Evolutionary conservation across 306 rosid species (phyloP), one percentile per base, ranked within the genome.

Genomic region (Dicorynia guianensis): DNA sequence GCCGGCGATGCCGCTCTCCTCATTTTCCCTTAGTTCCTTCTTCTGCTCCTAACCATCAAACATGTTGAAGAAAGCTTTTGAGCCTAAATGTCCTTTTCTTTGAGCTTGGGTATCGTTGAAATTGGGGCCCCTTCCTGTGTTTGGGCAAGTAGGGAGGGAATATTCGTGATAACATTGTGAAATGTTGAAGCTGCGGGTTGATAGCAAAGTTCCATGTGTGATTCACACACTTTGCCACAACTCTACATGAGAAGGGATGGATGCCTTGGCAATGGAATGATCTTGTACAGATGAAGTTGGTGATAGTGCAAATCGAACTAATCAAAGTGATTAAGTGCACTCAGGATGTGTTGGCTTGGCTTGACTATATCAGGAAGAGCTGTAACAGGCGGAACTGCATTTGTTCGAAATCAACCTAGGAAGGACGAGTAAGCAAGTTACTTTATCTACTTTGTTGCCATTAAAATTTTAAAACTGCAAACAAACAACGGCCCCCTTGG

Each of bases 1-100:
- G n/a, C n/a, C n/a, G n/a, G n/a, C n/a, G n/a, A n/a, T n/a, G n/a
- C n/a, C n/a, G n/a, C n/a, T n/a, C n/a, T n/a, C n/a, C n/a, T n/a
- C n/a, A n/a, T n/a, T n/a, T n/a, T n/a, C n/a, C n/a, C n/a, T n/a
- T n/a, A n/a, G n/a, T n/a, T n/a, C n/a, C n/a, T n/a, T n/a, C n/a
- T n/a, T n/a, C n/a, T n/a, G n/a, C n/a, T n/a, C n/a, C n/a, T n/a
- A n/a, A n/a, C n/a, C n/a, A n/a, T n/a, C n/a, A n/a, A n/a, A n/a
- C n/a, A n/a, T n/a, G 47, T 62, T 42, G 83, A 73, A 47, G 73
- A 82, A 44, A 14, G 38, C 77, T 57, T 77, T 72, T 77, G 11
- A 54, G 5, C 10, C 19, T 34, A 53, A 77, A 14, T 7, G 60
- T 73, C 1, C 38, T 47, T 11, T 62, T 82, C 70, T 57, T 57